Evolutionary conservation across 352 stramenopile species (phyloP).

Genomic region (Halophytophthora polymorphica): DNA sequence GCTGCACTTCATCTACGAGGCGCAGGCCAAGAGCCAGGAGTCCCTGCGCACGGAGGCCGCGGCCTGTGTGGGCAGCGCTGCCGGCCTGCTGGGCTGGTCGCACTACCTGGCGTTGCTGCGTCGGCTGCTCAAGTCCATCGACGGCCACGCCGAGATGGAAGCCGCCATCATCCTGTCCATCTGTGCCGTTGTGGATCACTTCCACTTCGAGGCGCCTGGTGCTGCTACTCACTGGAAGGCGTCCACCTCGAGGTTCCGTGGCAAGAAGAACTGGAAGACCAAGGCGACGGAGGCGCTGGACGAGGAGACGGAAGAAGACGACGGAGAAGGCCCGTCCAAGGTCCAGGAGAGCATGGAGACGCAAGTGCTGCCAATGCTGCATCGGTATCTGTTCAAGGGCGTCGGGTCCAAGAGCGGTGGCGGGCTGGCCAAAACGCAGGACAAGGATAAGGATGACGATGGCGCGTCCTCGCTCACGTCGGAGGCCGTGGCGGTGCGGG

Average conservation of each 20-base stretch:
- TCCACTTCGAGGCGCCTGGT: constrained; percentile 89
- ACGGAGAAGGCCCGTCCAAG: constrained; percentile 33
- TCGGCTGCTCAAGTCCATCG: constrained; percentile 90
- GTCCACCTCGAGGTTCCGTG: constrained; percentile 2
- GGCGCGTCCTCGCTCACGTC: constrained; percentile 26
- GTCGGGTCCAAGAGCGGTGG: constrained; percentile 71
- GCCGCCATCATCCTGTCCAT: constrained; percentile 87
- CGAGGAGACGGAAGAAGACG: constrained; percentile 13
- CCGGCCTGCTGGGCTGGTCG: constrained; percentile 92
- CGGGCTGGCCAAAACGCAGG: constrained; percentile 28
- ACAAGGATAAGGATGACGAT: constrained; percentile 47
- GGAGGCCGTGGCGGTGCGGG: constrained; percentile 68
- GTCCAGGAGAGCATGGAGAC: constrained; percentile 77
- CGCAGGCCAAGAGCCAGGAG: constrained; percentile 91
- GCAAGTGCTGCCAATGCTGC: constrained; percentile 83
- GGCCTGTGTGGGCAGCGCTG: constrained; percentile 88
- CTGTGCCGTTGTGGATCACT: constrained; percentile 94
- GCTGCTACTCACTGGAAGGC: constrained; percentile 36
- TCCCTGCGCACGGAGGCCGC: constrained; percentile 93
- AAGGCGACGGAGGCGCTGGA: constrained; percentile 6
- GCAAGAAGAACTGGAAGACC: constrained; percentile 1
- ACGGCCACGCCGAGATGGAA: constrained; percentile 92
- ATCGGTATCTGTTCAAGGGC: constrained; percentile 85
- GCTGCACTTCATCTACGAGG: constrained; percentile 96
- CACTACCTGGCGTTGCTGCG: constrained; percentile 94